Conservation (phyloP, 2,329 filamentous ascomycete genomes). For the Aureobasidium uvarum region DNA sequence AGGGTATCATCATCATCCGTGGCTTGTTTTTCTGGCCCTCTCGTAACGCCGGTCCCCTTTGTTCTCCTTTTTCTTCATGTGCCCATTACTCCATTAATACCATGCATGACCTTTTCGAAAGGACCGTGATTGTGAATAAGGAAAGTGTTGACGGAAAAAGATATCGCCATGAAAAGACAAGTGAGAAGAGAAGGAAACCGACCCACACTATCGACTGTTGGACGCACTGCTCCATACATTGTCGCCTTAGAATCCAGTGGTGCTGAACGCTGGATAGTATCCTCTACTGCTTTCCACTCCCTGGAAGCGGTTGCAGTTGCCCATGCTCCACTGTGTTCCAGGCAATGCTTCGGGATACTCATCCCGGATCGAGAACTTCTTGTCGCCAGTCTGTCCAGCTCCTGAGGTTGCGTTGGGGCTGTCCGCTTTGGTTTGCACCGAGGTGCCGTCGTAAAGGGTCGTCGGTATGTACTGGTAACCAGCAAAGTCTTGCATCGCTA, state of each 20-base stretch:
- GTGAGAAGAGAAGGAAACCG: neutral
- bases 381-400: constrained; percentile 2
- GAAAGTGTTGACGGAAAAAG: neutral
- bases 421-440: constrained; percentile 12
- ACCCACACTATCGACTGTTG: neutral
- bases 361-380: constrained; percentile 43
- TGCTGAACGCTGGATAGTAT: constrained; percentile 47
- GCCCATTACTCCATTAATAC: neutral
- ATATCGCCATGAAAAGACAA: neutral
- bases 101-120: constrained; percentile 16
- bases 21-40: neutral
- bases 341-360: constrained; percentile 43
- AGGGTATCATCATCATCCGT: constrained; percentile 16
- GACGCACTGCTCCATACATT: neutral
- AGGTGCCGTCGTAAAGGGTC: constrained; percentile 35
- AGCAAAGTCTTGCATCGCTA: constrained; percentile 44
- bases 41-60: constrained; percentile 11
- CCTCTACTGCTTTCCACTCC: constrained; percentile 50
- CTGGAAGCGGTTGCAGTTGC: constrained; percentile 46
- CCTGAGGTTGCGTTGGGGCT: neutral
- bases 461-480: constrained; percentile 51
- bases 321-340: constrained; percentile 40
- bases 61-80: neutral
- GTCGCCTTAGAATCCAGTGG: constrained; percentile 39
- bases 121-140: neutral